Conservation (phyloP, 2,329 filamentous ascomycete species). For the Fusarium verrucosum region DNA sequence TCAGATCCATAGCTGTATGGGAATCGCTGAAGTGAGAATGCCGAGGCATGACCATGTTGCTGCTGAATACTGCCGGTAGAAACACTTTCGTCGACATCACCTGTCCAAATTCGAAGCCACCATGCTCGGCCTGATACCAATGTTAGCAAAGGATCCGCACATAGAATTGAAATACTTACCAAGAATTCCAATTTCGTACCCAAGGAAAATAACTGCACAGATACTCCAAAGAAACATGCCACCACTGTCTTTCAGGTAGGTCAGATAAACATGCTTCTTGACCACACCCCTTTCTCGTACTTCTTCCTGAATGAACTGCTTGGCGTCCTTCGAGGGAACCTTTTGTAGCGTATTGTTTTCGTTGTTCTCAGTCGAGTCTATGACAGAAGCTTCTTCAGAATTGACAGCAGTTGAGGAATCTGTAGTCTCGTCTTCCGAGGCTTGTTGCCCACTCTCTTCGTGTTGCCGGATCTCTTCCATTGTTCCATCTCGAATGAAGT, state of each 20-base stretch:
- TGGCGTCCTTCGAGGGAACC: conserved; percentile 61
- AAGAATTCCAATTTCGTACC: conserved; percentile 64
- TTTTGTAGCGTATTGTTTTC: conserved; percentile 58
- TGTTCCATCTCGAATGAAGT: conserved; percentile 67
- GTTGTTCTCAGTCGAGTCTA: conserved; percentile 52
- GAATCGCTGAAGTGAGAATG: conserved; percentile 59
- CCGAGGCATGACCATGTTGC: conserved; percentile 54
- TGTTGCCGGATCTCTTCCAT: conserved; percentile 67
- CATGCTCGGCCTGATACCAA: conserved; percentile 61
- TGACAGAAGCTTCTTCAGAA: conserved; percentile 60
- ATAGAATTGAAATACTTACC: conserved; percentile 48
- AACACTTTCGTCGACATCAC: conserved; percentile 37
- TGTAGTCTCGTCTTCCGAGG: conserved; percentile 58
- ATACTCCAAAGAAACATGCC: conserved; percentile 68
- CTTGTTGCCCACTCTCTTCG: conserved; percentile 58
- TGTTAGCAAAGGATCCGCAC: conserved; percentile 3
- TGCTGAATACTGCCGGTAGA: conserved; percentile 42
- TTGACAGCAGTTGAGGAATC: conserved; percentile 61
- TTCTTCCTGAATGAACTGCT: conserved; percentile 82
- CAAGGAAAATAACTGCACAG: conserved; percentile 63
- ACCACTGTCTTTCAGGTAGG: conserved; percentile 74
- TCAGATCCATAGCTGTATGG: conserved; percentile 52
- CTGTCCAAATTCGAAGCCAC: conserved; percentile 73
- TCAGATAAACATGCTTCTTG: conserved; percentile 70
- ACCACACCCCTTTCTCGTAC: conserved; percentile 75